Conservation (phyloP, 148 eudicot genomes). For the Agrostemma githago region DNA sequence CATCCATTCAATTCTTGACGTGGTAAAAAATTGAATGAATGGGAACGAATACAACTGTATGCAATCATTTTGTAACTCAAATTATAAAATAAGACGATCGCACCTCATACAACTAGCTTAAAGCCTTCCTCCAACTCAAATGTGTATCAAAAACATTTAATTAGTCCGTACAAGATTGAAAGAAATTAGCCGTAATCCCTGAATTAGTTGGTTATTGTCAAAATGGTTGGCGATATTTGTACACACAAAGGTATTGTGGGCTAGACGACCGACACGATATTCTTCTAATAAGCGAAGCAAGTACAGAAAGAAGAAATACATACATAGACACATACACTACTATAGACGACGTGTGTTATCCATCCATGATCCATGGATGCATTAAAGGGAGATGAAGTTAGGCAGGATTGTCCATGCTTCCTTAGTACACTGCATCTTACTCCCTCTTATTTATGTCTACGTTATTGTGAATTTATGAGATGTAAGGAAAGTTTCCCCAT, state of each 20-base stretch:
- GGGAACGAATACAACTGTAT: too few relatives aligned
- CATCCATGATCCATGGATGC: background rate
- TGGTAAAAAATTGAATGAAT: too few relatives aligned
- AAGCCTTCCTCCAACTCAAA: background rate
- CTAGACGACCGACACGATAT: constrained; percentile 31
- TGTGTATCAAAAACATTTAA: background rate
- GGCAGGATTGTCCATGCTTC: constrained; percentile 13
- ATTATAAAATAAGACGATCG: too few relatives aligned
- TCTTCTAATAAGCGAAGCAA: background rate
- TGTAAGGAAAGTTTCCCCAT: background rate
- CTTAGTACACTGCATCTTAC: constrained; percentile 18
- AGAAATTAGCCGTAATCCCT: background rate
- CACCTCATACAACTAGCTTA: background rate
- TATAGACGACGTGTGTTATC: constrained; percentile 3
- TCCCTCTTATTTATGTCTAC: background rate
- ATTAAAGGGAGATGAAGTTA: background rate
- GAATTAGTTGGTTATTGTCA: background rate
- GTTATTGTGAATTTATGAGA: background rate
- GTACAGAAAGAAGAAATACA: background rate
- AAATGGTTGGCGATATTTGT: constrained; percentile 15
- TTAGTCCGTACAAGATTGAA: background rate
- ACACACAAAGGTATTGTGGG: constrained; percentile 23
- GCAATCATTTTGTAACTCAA: too few relatives aligned
- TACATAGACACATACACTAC: background rate
- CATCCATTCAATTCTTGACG: too few relatives aligned